A percentile compares a stretch with the other conserved stretches of the same genome.
phyloP scores from a whole-genome alignment of 2,329 filamentous ascomycete genomes.

The Volutella citrinella region DNA sequence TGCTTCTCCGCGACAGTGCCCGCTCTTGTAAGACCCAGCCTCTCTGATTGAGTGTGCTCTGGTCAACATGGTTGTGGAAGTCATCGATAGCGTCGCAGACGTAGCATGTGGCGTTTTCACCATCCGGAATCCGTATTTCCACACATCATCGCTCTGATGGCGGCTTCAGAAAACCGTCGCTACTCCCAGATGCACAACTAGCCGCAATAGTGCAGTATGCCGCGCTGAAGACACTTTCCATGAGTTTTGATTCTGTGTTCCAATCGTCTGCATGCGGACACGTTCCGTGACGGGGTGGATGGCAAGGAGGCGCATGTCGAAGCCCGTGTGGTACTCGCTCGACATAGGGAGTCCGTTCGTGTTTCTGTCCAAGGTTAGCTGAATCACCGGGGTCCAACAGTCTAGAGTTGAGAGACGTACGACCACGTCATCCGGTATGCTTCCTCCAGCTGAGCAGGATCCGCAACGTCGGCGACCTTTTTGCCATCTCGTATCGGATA shows the following conservation, averaged over 20 bases:
- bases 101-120: conserved; percentile 20
- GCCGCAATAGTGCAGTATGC: conserved; percentile 11
- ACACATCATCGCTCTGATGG: conserved; percentile 2
- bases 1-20: conserved; percentile 32
- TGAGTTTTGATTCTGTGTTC: conserved; percentile 8
- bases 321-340: too few species aligned
- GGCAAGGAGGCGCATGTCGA: too few species aligned
- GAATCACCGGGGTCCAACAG: too few species aligned
- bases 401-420: too few species aligned
- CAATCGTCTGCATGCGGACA: conserved; percentile 12
- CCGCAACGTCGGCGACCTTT: too few species aligned
- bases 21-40: conserved; percentile 41
- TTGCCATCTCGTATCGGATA: too few species aligned
- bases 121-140: background rate
- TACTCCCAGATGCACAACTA: background rate
- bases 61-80: conserved; percentile 30
- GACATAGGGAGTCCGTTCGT: too few species aligned
- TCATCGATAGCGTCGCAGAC: conserved; percentile 30
- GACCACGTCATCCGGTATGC: too few species aligned
- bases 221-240: conserved; percentile 14
- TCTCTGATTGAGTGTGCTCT: conserved; percentile 28
- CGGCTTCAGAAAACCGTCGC: conserved; percentile 17
- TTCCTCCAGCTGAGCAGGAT: too few species aligned
- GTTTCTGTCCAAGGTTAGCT: too few species aligned
- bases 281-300: too few species aligned